Conservation (phyloP, 192 early-diverging fungal species). For the Backusella luteola region DNA sequence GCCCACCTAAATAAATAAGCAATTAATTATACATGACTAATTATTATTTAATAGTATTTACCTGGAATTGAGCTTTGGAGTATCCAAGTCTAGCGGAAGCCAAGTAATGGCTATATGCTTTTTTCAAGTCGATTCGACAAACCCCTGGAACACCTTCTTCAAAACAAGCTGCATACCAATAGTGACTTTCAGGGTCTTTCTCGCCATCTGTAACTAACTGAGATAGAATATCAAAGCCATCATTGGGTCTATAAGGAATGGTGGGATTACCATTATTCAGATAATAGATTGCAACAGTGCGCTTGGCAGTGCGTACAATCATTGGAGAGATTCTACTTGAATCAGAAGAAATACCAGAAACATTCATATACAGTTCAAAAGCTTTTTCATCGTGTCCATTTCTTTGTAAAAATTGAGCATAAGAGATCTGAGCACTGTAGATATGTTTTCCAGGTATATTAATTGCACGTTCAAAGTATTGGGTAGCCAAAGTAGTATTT, state of each 20-base stretch:
- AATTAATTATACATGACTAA: neutral
- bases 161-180: conserved; percentile 35
- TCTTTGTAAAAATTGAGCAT: conserved; percentile 31
- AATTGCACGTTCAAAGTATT: conserved; percentile 34
- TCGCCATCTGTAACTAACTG: conserved; percentile 11
- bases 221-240: conserved; percentile 29
- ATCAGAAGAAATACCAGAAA: neutral
- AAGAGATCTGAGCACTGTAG: conserved; percentile 23
- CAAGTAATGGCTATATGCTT: conserved; percentile 29
- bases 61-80: conserved; percentile 35
- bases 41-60: neutral
- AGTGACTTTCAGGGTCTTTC: conserved; percentile 26
- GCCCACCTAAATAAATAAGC: conserved; percentile 27
- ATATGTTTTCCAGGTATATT: neutral
- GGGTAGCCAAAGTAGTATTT: conserved; percentile 22
- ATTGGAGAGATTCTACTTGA: neutral
- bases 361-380: conserved; percentile 19
- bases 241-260: conserved; percentile 14
- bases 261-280: conserved; percentile 23
- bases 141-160: conserved; percentile 34
- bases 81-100: conserved; percentile 23
- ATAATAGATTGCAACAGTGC: conserved; percentile 33
- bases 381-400: conserved; percentile 25
- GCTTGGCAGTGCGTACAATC: conserved; percentile 7
- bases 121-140: conserved; percentile 10